These are phyloP conservation scores for Peziza echinospora DNA, from an alignment of 495 filamentous ascomycete species.

Conservation along the genomic window DNA sequence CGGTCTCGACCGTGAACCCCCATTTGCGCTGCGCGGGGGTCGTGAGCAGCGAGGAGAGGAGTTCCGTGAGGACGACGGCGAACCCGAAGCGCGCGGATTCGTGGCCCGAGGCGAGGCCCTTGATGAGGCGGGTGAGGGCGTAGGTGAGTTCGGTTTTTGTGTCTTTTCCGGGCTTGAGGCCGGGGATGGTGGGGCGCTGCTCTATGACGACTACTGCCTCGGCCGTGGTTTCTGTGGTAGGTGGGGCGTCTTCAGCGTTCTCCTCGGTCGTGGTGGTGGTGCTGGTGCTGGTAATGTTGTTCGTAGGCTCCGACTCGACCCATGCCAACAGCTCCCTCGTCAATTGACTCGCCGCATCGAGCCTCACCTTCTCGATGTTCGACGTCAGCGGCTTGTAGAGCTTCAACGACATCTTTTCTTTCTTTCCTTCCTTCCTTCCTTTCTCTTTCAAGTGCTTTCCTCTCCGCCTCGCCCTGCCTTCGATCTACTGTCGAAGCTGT, in stretches of 20 bases:
- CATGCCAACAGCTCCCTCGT: slow-evolving; percentile 20
- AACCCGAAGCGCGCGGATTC: slow-evolving; percentile 85
- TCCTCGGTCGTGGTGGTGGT: slow-evolving; percentile 4
- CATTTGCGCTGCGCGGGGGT: slow-evolving; percentile 16
- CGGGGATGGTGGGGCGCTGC: not conserved
- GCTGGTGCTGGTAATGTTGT: slow-evolving; percentile 1
- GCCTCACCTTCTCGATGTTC: slow-evolving; percentile 22
- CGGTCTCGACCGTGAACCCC: slow-evolving; percentile 30
- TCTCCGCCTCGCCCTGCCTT: too few species aligned
- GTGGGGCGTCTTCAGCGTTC: slow-evolving; percentile 11
- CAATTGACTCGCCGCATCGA: slow-evolving; percentile 23
- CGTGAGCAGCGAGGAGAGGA: slow-evolving; percentile 11
- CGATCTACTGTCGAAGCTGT: too few species aligned
- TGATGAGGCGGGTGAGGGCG: slow-evolving; percentile 43
- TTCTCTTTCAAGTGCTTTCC: not conserved
- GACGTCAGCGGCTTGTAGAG: slow-evolving; percentile 21
- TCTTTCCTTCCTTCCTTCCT: slow-evolving; percentile 12
- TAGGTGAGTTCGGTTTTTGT: slow-evolving; percentile 15
- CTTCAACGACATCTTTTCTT: slow-evolving; percentile 13
- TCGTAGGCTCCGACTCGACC: not conserved
- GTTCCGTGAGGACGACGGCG: slow-evolving; percentile 66
- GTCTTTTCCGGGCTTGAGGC: not conserved
- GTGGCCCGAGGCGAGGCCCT: slow-evolving; percentile 70
- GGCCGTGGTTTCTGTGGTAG: not conserved
- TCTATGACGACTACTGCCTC: too few species aligned